A percentile compares a stretch with the other conserved stretches of the same genome.
These are phyloP conservation scores for Ciborinia camelliae DNA, from an alignment of 2,329 filamentous ascomycete genomes.

Conservation along the genomic window DNA sequence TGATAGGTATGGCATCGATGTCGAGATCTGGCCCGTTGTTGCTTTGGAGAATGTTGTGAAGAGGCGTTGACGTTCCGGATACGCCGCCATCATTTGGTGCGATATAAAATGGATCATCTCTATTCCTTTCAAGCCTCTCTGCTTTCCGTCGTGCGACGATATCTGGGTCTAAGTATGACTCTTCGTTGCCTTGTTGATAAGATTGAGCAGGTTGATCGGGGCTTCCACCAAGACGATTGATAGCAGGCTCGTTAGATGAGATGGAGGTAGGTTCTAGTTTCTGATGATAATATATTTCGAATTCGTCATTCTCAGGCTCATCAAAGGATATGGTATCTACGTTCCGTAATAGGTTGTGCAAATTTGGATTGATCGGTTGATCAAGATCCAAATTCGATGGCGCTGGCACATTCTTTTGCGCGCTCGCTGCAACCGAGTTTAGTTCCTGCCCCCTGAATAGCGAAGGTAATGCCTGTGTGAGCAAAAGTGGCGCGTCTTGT, in stretches of 20 bases:
- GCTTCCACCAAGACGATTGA: slow-evolving; percentile 48
- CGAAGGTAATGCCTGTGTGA: slow-evolving; percentile 86
- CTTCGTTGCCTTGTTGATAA: slow-evolving; percentile 58
- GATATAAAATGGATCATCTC: slow-evolving; percentile 96
- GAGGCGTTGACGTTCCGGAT: slow-evolving; percentile 67
- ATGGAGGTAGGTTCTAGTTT: slow-evolving; percentile 42
- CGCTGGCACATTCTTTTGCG: slow-evolving; percentile 81
- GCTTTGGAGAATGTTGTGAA: slow-evolving; percentile 70
- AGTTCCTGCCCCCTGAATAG: slow-evolving; percentile 84
- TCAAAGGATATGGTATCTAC: slow-evolving; percentile 51
- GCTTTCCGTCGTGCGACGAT: slow-evolving; percentile 70
- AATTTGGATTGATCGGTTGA: slow-evolving; percentile 72
- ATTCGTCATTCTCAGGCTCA: slow-evolving; percentile 60
- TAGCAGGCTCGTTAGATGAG: slow-evolving; percentile 54
- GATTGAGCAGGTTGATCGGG: slow-evolving; percentile 49
- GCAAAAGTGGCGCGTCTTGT: slow-evolving; percentile 72
- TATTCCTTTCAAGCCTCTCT: slow-evolving; percentile 77
- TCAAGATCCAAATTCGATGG: slow-evolving; percentile 76
- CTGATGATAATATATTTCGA: slow-evolving; percentile 58
- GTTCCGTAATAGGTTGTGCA: slow-evolving; percentile 60
- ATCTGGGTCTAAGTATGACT: slow-evolving; percentile 68
- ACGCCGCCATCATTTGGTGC: slow-evolving; percentile 47
- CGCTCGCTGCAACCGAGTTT: slow-evolving; percentile 77
- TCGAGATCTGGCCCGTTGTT: slow-evolving; percentile 78
- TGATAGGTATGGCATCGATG: slow-evolving; percentile 92